These are phyloP conservation scores for Agrostemma githago DNA, from an alignment of 148 eudicot species.

Conservation along the genomic window DNA sequence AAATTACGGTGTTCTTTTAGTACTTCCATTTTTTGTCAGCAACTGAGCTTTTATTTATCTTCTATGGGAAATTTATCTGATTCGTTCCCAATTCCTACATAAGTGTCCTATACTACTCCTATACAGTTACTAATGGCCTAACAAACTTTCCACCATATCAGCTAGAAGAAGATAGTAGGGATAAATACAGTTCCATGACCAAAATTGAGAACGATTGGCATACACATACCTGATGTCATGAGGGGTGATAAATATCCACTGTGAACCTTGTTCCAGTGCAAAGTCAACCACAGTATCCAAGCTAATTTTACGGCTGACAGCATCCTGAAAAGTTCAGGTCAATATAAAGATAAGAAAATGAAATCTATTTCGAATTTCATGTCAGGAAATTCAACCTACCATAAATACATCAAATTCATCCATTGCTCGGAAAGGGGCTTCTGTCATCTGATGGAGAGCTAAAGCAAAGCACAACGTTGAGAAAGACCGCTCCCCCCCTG, in stretches of 20 bases:
- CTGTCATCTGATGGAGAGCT: slow-evolving; percentile 97
- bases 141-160: background rate
- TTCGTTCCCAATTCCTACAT: background rate
- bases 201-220: background rate
- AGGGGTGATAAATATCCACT: slow-evolving; percentile 97
- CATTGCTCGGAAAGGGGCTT: slow-evolving; percentile 98
- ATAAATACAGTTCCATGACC: background rate
- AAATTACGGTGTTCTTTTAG: no score
- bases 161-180: background rate
- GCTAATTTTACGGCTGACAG: slow-evolving; percentile 97
- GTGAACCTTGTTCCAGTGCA: slow-evolving; percentile 81
- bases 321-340: slow-evolving; percentile 54
- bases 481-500: slow-evolving; percentile 96
- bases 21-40: no score
- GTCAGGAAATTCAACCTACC: slow-evolving; percentile 37
- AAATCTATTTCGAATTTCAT: background rate
- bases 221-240: slow-evolving; percentile 81
- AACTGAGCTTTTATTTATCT: no score
- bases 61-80: background rate
- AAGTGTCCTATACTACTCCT: background rate
- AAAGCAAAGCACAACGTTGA: slow-evolving; percentile 95
- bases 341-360: background rate
- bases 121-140: background rate
- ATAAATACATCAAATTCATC: slow-evolving; percentile 97
- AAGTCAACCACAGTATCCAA: slow-evolving; percentile 85